Evolutionary conservation across 768 basidiomycete species (phyloP).

Genomic region (Ephemerocybe angulata): DNA sequence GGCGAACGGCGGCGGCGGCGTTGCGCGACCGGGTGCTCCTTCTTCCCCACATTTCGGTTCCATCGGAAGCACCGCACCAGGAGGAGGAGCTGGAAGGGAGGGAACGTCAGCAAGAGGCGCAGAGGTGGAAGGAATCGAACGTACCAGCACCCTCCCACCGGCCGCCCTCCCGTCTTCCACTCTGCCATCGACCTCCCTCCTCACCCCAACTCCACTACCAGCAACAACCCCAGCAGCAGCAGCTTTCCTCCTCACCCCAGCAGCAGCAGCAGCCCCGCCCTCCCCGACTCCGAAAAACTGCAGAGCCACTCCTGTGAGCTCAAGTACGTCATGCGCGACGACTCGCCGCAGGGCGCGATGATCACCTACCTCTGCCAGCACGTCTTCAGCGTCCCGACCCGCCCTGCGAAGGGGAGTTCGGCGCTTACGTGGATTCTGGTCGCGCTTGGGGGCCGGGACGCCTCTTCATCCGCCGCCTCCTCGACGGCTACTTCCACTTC

Average conservation of each 20-base stretch:
- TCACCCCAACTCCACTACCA: too few species aligned
- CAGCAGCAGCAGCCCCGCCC: too few species aligned
- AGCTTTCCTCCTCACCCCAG: too few species aligned
- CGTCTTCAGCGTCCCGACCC: constrained; percentile 35
- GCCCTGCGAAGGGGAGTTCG: constrained; percentile 14
- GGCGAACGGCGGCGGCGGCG: too few species aligned
- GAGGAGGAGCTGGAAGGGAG: background rate
- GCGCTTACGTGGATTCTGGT: constrained; percentile 1
- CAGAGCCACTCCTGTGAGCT: constrained; percentile 43
- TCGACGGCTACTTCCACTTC: too few species aligned
- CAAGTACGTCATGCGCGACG: constrained; percentile 27
- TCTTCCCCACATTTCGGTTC: too few species aligned
- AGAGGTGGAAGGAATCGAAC: background rate
- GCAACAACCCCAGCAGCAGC: too few species aligned
- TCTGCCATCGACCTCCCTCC: too few species aligned
- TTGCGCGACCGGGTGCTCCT: too few species aligned
- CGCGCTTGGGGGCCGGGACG: too few species aligned
- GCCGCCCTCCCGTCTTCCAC: background rate
- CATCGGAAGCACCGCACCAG: too few species aligned
- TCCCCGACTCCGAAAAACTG: constrained; percentile 12
- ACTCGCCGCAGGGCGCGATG: constrained; percentile 31
- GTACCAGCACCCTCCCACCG: background rate
- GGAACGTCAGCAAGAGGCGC: background rate
- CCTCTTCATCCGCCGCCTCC: too few species aligned
- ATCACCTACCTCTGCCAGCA: constrained; percentile 31